Base-by-base conservation (phyloP, 192 early-diverging fungal species). In the Coemansia sp. region DNA sequence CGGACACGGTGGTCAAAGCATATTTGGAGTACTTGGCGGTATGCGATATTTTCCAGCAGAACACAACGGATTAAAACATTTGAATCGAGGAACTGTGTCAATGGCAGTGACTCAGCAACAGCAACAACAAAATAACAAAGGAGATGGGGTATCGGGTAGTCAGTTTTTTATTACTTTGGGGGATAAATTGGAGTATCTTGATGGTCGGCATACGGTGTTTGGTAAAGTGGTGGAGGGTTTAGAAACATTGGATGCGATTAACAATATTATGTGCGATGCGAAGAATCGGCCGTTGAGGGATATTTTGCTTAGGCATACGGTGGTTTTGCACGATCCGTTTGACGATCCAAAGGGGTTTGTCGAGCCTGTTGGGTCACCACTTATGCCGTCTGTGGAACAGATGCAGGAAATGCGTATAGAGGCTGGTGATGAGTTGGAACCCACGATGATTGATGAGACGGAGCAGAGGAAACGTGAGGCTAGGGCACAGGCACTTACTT, bases 241-340 rank as follows among this genome's bases (percentile, higher is more conserved):
- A 55, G 95, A 96, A 32, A 85, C 90, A 7, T 62, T 97, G 10
- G 93, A 96, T 34, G 80, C 87, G 64, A 86, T 96, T 48, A 94
- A 92, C 60, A 68, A 66, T 4, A 76, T 85, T 0, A 86, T 88
- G 38, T 88, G 87, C 45, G 96, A 97, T 65, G 83, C 86, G 0
- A 64, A 81, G 0, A 87, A 87, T 34, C 77, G 94, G 58, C 96
- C 94, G 0, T 92, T 87, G 66, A 82, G 87, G 42, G 94, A 97
- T 62, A 89, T 97, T 40, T 83, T 93, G 31, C 94, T 97, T 22
- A 89, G 90, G 40, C 96, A 99, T 69, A 96, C 95, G 6, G 87
- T 94, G 42, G 64, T 97, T 29, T 82, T 99, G 6, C 91, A 99
- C 59, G 96, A 99, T 67, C 96, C 96, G 6, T 97, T 94, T 60